Evolutionary conservation across 2,329 filamentous ascomycete species (phyloP).

Genomic region (Pseudogymnoascus sp.): DNA sequence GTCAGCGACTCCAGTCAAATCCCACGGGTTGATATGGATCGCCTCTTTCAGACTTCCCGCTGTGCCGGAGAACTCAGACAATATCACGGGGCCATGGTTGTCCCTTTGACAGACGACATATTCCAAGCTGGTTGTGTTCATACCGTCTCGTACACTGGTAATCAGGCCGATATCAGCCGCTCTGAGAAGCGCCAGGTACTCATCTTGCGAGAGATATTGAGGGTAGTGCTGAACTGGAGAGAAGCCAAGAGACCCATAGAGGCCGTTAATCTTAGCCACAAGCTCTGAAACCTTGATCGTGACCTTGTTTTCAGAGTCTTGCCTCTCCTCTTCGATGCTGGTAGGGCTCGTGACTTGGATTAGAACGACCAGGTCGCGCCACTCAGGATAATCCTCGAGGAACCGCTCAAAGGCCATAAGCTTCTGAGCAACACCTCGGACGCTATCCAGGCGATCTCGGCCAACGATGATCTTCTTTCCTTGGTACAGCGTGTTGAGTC

Average conservation of each 20-base stretch:
- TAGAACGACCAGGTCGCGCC: conserved; percentile 84
- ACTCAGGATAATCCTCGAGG: conserved; percentile 82
- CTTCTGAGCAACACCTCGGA: conserved; percentile 91
- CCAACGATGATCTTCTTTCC: conserved; percentile 94
- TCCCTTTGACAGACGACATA: conserved; percentile 91
- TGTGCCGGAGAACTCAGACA: conserved; percentile 95
- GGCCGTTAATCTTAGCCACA: conserved; percentile 85
- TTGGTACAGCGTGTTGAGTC: conserved; percentile 70
- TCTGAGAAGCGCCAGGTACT: conserved; percentile 91
- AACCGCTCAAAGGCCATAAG: conserved; percentile 91
- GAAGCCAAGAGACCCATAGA: conserved; percentile 81
- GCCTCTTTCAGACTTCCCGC: conserved; percentile 78
- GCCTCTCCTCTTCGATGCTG: conserved; percentile 69
- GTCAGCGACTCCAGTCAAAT: conserved; percentile 74
- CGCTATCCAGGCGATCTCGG: conserved; percentile 86
- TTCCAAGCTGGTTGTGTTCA: conserved; percentile 96
- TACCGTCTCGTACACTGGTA: conserved; percentile 90
- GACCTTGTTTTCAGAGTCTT: conserved; percentile 72
- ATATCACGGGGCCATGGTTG: conserved; percentile 77
- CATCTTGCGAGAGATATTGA: conserved; percentile 80
- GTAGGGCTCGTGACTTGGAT: conserved; percentile 93
- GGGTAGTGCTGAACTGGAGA: conserved; percentile 91
- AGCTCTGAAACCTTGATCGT: conserved; percentile 85
- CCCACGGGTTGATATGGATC: conserved; percentile 96
- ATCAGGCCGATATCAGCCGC: conserved; percentile 88